A percentile compares a stretch with the other conserved stretches of the same genome.
Conservation (phyloP, 2,329 filamentous ascomycete species). For the Fusarium hainanense region DNA sequence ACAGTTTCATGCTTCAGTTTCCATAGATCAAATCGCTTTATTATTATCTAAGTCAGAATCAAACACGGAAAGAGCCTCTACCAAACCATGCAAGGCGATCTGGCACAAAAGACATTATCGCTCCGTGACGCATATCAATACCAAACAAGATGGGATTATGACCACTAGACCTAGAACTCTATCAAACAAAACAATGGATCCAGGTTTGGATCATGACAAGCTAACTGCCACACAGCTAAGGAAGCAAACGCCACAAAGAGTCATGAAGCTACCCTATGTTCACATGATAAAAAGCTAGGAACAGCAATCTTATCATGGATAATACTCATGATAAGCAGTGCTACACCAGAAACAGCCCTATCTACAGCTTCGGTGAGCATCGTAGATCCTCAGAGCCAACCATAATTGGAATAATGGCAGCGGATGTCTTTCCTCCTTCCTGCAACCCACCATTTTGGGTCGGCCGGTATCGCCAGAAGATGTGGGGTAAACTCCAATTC, state of each 20-base stretch:
- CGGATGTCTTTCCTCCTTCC: constrained; percentile 4
- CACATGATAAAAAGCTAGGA: background rate
- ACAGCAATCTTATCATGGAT: background rate
- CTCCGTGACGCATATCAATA: background rate
- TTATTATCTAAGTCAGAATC: background rate
- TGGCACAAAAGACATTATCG: constrained; percentile 1
- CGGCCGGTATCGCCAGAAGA: constrained; percentile 44
- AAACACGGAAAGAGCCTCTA: too few relatives aligned
- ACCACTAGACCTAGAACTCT: background rate
- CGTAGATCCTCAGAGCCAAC: background rate
- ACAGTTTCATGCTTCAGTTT: constrained; percentile 21
- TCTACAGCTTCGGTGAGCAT: constrained; percentile 11
- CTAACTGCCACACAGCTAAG: constrained; percentile 19
- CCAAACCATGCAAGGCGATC: background rate
- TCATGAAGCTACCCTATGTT: constrained; percentile 16
- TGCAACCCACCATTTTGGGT: constrained; percentile 38
- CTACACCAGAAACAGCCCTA: background rate
- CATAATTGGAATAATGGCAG: constrained; percentile 11
- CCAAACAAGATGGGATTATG: background rate
- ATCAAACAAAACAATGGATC: background rate
- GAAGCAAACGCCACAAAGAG: constrained; percentile 12
- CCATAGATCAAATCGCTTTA: constrained; percentile 7
- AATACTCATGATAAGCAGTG: background rate
- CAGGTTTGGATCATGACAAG: constrained; percentile 1
- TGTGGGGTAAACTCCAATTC: constrained; percentile 42